These are phyloP conservation scores for Leptographium galeiforme DNA, from an alignment of 2,329 filamentous ascomycete genomes.

Conservation along the genomic window DNA sequence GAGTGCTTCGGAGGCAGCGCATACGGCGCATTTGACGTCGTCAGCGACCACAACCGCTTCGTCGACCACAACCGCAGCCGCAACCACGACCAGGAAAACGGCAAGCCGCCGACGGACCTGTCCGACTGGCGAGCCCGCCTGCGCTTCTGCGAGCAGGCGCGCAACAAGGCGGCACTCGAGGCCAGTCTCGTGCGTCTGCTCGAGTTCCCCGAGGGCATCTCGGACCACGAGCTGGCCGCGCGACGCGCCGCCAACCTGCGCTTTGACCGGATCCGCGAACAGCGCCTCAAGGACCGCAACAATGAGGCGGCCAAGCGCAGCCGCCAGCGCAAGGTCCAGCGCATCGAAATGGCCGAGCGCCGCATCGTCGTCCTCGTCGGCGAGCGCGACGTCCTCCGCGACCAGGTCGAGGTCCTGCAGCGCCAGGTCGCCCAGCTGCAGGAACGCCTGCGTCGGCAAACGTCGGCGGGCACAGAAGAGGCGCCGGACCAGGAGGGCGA, in stretches of 20 bases:
- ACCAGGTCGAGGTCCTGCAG: not conserved
- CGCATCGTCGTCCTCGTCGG: slow-evolving; percentile 2
- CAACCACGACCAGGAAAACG: not conserved
- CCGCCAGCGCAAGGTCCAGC: slow-evolving; percentile 12
- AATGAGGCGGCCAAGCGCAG: slow-evolving; percentile 14
- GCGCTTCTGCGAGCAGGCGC: slow-evolving; percentile 9
- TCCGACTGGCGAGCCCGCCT: slow-evolving; percentile 12
- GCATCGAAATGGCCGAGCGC: slow-evolving; percentile 10
- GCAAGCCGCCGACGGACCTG: not conserved
- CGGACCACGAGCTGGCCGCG: slow-evolving; percentile 5
- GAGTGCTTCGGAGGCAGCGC: not conserved
- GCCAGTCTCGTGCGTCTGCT: slow-evolving; percentile 10
- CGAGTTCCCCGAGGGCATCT: slow-evolving; percentile 8
- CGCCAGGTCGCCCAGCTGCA: not conserved
- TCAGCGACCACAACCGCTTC: not conserved
- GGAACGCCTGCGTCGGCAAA: not conserved
- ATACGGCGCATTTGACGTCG: not conserved
- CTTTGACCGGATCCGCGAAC: slow-evolving; percentile 12
- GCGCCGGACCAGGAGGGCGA: not conserved
- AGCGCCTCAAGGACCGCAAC: slow-evolving; percentile 13
- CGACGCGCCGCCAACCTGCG: slow-evolving; percentile 11
- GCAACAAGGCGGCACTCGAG: slow-evolving; percentile 7
- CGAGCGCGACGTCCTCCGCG: not conserved
- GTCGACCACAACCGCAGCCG: not conserved
- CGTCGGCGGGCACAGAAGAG: not conserved